Conservation (phyloP, 306 rosid species). For the Cicer chorassanicum region DNA sequence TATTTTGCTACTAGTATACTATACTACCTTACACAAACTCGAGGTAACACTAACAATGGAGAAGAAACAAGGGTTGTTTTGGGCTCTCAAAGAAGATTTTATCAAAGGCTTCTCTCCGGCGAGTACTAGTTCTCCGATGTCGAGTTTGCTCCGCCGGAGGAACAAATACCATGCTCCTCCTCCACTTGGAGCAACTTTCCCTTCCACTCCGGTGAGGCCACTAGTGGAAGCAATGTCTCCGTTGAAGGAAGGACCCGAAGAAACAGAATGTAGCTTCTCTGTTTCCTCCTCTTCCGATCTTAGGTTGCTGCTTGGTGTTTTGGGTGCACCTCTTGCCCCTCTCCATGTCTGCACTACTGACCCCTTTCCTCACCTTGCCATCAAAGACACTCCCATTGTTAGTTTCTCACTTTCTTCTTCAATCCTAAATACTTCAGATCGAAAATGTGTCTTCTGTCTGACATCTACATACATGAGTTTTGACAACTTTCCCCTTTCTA, state of each 20-base stretch:
- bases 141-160: constrained; percentile 67
- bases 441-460: too few relatives aligned
- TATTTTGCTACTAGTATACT: neutral
- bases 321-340: constrained; percentile 95
- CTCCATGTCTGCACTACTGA: constrained; percentile 78
- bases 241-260: constrained; percentile 85
- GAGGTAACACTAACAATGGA: constrained; percentile 55
- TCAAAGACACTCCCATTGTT: constrained; percentile 95
- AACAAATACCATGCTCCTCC: constrained; percentile 63
- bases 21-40: neutral
- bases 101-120: constrained; percentile 82
- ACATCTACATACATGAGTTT: neutral
- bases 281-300: constrained; percentile 77
- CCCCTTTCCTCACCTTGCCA: constrained; percentile 87
- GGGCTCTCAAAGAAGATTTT: constrained; percentile 75
- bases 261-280: constrained; percentile 45
- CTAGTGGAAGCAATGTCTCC: constrained; percentile 88
- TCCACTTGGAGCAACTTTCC: constrained; percentile 40
- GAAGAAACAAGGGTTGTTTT: constrained; percentile 85
- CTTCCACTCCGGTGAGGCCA: constrained; percentile 54
- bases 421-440: too few relatives aligned
- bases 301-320: constrained; percentile 83
- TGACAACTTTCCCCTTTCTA: neutral
- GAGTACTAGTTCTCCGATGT: constrained; percentile 71
- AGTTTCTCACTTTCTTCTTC: constrained; percentile 40